Conservation (phyloP, 73 alveolate species). For the Stentor coeruleus region DNA sequence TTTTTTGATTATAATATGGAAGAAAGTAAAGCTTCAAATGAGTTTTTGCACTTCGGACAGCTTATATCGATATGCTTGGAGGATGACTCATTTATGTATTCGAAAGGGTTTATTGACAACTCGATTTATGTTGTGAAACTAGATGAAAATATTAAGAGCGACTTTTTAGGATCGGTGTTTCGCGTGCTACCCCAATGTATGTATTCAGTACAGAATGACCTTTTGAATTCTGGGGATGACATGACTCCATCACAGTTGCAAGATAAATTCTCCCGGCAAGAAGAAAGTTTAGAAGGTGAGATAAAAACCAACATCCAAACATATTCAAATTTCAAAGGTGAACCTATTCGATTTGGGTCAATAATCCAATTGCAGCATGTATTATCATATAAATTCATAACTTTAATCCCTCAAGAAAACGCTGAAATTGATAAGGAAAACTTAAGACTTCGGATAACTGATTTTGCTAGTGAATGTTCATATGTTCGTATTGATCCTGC, state of each 20-base stretch:
- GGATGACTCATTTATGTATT: constrained; percentile 15
- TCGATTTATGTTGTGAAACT: not conserved
- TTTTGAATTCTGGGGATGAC: not conserved
- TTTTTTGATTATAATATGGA: constrained; percentile 1
- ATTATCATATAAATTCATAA: not conserved
- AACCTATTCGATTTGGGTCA: constrained; percentile 25
- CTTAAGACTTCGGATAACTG: not conserved
- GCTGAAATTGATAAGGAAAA: constrained; percentile 28
- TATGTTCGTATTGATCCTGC: constrained; percentile 1
- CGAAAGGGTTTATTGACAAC: constrained; percentile 29
- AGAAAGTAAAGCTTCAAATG: constrained; percentile 7
- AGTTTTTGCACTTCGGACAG: constrained; percentile 12
- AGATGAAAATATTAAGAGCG: not conserved
- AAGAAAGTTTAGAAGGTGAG: constrained; percentile 23
- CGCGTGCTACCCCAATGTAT: constrained; percentile 19
- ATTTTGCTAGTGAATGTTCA: constrained; percentile 25
- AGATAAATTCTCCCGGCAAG: constrained; percentile 13
- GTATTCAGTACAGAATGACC: constrained; percentile 13
- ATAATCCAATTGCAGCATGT: constrained; percentile 13
- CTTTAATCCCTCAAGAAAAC: not conserved
- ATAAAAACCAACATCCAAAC: constrained; percentile 21
- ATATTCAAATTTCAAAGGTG: constrained; percentile 16
- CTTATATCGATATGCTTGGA: not conserved
- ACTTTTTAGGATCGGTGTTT: constrained; percentile 22
- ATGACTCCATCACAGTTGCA: too few species aligned